Evolutionary conservation across 2,329 filamentous ascomycete species (phyloP).

Genomic region (Aureobasidium leucospermi): DNA sequence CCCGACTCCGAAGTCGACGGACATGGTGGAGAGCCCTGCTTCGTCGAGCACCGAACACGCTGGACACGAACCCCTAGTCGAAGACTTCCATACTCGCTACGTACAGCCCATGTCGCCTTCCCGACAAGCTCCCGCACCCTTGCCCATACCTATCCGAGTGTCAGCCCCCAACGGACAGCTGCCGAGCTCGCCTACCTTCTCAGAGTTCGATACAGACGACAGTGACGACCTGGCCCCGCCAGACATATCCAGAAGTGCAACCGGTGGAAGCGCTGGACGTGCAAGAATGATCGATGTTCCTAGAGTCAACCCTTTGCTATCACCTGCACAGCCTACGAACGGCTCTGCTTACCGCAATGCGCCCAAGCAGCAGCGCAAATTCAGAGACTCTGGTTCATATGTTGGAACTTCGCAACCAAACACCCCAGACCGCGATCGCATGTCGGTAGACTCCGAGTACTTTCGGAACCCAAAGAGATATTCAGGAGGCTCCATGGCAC

Average conservation of each 20-base stretch:
- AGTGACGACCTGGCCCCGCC: not conserved
- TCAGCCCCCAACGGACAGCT: not conserved
- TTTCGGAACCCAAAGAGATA: not conserved
- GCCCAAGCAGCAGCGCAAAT: not conserved
- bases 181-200: not conserved
- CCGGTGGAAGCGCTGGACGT: not conserved
- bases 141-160: not conserved
- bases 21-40: not conserved
- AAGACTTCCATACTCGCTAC: constrained; percentile 23
- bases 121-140: not conserved
- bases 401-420: not conserved
- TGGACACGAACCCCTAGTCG: constrained; percentile 17
- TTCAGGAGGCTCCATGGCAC: not conserved
- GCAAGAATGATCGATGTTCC: not conserved
- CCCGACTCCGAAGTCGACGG: not conserved
- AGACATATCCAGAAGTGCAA: not conserved
- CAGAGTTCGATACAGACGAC: not conserved
- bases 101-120: not conserved
- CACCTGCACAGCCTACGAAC: not conserved
- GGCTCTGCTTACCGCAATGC: not conserved
- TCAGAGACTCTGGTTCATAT: constrained; percentile 4
- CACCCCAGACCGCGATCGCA: not conserved
- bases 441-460: not conserved
- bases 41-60: not conserved
- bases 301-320: not conserved